Base-by-base conservation (phyloP, 2,329 filamentous ascomycete species). In the Cladophialophora chaetospira region DNA sequence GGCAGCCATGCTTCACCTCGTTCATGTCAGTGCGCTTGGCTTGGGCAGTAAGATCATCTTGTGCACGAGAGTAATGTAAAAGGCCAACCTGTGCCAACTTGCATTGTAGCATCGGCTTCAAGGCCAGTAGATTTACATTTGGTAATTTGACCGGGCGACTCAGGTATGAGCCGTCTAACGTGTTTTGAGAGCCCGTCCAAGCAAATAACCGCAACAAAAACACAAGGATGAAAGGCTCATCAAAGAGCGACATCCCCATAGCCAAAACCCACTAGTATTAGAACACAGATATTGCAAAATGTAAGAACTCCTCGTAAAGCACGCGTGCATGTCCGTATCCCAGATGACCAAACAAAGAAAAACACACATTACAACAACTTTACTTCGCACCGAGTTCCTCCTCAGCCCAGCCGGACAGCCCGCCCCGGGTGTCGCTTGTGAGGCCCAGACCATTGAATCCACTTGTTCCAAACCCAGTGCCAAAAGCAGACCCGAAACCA, bases 321-420 rank as follows among this genome's bases (percentile, higher is more conserved):
- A 53, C 21, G 45, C 36, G 25, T 45, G 38, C 38, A 47, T 28
- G n/a, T n/a, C 42, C 42, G 23, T 44, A 60, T 54, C 48, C 45
- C 47, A 53, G 19, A 29, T 29, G 36, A 48, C 25, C 50, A 21
- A 38, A 45, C n/a, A 53, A 21, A 19, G 47, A 57, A 59, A 35
- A n/a, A 53, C 40, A 53, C 44, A 13, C 9, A 50, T 51, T 36
- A 59, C 53, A 54, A 56, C 25, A 50, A 23, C 40, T 48, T 57
- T 75, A 78, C 76, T 82, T 81, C 19, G 79, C 80, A 59, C 79
- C 78, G 60, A 84, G 78, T 67, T 85, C 83, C 71, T 86, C 83
- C 70, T 86, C 83, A 55, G 81, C 82, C 83, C 83, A 86, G 49
- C 83, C 83, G 13, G 80, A 80, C 53, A 86, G 74, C 42, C 78